phyloP scores from a whole-genome alignment of 2,329 filamentous ascomycete genomes.

The Lithohypha guttulata region DNA sequence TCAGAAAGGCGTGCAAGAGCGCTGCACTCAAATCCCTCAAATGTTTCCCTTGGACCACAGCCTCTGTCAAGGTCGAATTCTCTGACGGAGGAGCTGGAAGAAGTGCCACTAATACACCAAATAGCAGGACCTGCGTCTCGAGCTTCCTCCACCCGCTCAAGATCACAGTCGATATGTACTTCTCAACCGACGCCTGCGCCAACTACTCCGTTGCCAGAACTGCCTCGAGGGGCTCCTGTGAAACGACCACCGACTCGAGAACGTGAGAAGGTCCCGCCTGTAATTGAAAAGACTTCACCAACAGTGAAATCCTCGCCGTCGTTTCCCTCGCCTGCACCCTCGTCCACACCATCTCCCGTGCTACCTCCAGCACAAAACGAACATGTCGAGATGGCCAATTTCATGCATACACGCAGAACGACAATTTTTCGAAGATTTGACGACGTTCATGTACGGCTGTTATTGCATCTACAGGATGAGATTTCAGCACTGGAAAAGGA shows the following conservation, averaged over 20 bases:
- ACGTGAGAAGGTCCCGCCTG: background rate
- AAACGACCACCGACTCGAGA: slow-evolving; percentile 2
- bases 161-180: slow-evolving; percentile 5
- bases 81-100: background rate
- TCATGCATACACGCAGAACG: slow-evolving; percentile 19
- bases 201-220: slow-evolving; percentile 1
- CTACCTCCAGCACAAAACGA: slow-evolving; percentile 8
- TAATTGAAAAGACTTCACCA: background rate
- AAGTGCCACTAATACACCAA: background rate
- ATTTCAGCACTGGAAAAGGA: slow-evolving; percentile 25
- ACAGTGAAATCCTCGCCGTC: background rate
- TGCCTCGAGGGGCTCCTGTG: background rate
- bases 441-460: slow-evolving; percentile 24
- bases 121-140: background rate
- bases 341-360: slow-evolving; percentile 5
- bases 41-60: slow-evolving; percentile 13
- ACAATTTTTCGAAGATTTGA: slow-evolving; percentile 28
- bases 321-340: background rate
- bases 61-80: background rate
- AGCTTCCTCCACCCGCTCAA: background rate
- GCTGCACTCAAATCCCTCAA: slow-evolving; percentile 20
- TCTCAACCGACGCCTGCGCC: slow-evolving; percentile 7
- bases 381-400: slow-evolving; percentile 17
- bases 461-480: slow-evolving; percentile 28
- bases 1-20: slow-evolving; percentile 18